Evolutionary conservation across 352 stramenopile species (phyloP), one percentile per base, ranked within the genome.

Genomic region (Phytophthora fragariae): DNA sequence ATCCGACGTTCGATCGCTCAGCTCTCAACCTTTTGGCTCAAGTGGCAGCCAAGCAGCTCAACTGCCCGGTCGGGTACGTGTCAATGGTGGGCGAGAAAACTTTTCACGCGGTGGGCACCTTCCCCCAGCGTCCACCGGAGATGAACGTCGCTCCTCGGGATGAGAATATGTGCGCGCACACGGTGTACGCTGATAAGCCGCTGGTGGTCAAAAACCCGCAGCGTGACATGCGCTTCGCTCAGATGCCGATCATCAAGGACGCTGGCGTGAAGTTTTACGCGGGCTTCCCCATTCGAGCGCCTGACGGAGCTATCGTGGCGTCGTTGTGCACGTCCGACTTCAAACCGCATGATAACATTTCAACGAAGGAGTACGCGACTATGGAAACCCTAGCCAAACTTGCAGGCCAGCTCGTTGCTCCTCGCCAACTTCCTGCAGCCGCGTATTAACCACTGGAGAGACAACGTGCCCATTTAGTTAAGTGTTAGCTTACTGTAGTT

Each of bases 291-390:
- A 79, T 92, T 31, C 68, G 68, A 52, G 81, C 79, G 1, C 82
- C 82, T 0, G 82, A 90, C 37, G 81, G 82, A 5, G 72, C 72
- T 0, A 77, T 89, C 10, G 73, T 92, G 17, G 85, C 79, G 0
- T 83, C 77, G 33, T 65, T 92, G 9, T 92, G 85, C 46, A 70
- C 80, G 10, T 79, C 71, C 10, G 85, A 89, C 66, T 71, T 76
- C 31, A 62, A 64, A 21, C 61, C 85, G 17, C 83, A 89, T 50
- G 61, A 83, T 54, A 72, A 77, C 55, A 89, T 92, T 60, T 83
- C 82, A 1, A 88, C 76, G 27, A 86, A 88, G 62, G 80, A 92
- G 58, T 92, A 90, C 65, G 85, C 83, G 56, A 85, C 81, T 31
- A 92, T 91, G 83, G 68, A 90, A 63, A 74, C 76, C 49, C 72